These are phyloP conservation scores for Phytophthora constricta DNA, from an alignment of 352 stramenopile genomes.

Conservation along the genomic window DNA sequence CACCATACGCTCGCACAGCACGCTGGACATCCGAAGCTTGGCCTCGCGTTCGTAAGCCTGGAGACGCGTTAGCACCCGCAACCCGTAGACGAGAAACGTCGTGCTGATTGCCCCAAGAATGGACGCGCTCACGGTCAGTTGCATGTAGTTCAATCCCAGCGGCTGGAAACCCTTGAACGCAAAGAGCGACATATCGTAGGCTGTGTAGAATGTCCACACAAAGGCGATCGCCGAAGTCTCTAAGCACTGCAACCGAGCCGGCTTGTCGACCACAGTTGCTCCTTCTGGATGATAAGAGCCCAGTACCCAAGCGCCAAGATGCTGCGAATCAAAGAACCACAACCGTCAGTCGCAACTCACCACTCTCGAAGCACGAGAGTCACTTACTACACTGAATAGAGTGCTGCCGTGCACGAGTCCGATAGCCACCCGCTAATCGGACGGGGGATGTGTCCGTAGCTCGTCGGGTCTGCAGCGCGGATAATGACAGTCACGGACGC, in stretches of 20 bases:
- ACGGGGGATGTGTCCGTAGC: slow-evolving; percentile 41
- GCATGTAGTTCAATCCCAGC: slow-evolving; percentile 36
- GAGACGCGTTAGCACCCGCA: slow-evolving; percentile 36
- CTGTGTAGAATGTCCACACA: slow-evolving; percentile 53
- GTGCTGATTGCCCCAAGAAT: slow-evolving; percentile 41
- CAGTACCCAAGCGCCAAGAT: slow-evolving; percentile 66
- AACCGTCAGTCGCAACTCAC: neutral
- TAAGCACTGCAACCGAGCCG: slow-evolving; percentile 29
- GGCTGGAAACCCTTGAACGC: slow-evolving; percentile 45
- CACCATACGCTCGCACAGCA: slow-evolving; percentile 45
- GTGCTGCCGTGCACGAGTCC: slow-evolving; percentile 44
- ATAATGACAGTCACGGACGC: slow-evolving; percentile 42
- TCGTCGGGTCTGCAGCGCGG: slow-evolving; percentile 37
- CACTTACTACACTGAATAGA: slow-evolving; percentile 51
- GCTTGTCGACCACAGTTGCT: slow-evolving; percentile 33
- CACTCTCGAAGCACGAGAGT: neutral
- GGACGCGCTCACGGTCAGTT: slow-evolving; percentile 31
- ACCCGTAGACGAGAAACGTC: slow-evolving; percentile 41
- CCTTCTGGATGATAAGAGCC: slow-evolving; percentile 60
- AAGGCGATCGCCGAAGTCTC: slow-evolving; percentile 36
- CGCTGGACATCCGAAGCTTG: slow-evolving; percentile 31
- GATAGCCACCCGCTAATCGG: slow-evolving; percentile 31
- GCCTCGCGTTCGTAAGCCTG: slow-evolving; percentile 31
- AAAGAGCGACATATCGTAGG: slow-evolving; percentile 40
- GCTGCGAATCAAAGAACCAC: slow-evolving; percentile 21